Evolutionary conservation across 2,329 filamentous ascomycete genomes (phyloP).

Genomic region (Cladosporium sp.): DNA sequence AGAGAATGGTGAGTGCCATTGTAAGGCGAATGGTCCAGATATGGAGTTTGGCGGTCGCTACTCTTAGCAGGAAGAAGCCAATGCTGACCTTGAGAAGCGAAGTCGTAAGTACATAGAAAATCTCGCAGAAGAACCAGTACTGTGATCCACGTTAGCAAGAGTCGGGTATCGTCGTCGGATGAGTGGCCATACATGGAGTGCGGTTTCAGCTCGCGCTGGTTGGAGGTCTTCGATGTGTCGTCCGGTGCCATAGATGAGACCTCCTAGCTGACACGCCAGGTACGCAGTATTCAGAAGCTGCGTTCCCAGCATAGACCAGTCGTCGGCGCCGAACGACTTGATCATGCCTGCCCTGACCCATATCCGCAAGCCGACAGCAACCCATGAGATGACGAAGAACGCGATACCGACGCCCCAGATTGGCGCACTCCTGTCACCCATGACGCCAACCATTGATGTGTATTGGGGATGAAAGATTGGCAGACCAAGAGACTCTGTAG

Average conservation of each 20-base stretch:
- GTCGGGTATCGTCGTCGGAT: neutral
- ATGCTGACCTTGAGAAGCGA: constrained; percentile 54
- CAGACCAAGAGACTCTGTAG: neutral
- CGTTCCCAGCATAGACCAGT: constrained; percentile 43
- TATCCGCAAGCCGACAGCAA: constrained; percentile 39
- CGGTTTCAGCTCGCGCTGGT: constrained; percentile 24
- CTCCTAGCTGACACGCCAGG: constrained; percentile 41
- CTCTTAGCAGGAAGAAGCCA: constrained; percentile 55
- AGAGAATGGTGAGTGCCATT: constrained; percentile 47
- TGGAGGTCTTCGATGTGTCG: constrained; percentile 38
- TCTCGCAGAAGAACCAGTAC: constrained; percentile 58
- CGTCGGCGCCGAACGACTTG: constrained; percentile 43
- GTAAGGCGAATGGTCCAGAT: constrained; percentile 48
- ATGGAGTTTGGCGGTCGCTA: constrained; percentile 50
- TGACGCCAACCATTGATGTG: neutral
- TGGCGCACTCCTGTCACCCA: constrained; percentile 13
- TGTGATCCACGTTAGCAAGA: constrained; percentile 20
- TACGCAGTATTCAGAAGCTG: constrained; percentile 43
- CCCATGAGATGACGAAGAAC: constrained; percentile 43
- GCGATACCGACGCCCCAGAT: constrained; percentile 29
- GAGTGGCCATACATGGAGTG: constrained; percentile 23
- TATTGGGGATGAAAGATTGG: neutral
- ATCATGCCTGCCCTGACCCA: constrained; percentile 41
- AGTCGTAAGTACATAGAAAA: constrained; percentile 54
- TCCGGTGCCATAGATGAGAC: constrained; percentile 43